A percentile compares a stretch with the other conserved stretches of the same genome.
Conservation (phyloP, 164 flowering plant species). For the Aristolochia fimbriata region DNA sequence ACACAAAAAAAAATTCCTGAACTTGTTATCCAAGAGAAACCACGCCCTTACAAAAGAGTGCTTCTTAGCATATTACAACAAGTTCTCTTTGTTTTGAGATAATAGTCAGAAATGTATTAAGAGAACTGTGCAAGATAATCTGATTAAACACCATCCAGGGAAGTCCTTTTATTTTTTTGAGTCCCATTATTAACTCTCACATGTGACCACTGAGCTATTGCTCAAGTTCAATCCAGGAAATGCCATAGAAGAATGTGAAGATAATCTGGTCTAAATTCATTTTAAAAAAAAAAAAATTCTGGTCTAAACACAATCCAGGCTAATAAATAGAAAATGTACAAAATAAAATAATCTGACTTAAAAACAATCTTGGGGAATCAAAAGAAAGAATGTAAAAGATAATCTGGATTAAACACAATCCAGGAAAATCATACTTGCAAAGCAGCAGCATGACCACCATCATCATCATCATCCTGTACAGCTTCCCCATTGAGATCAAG, state of each 20-base stretch:
- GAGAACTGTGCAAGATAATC: not conserved
- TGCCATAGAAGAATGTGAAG: too few species aligned
- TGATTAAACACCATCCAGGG: too few species aligned
- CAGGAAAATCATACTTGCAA: slow-evolving; percentile 4
- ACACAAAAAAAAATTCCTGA: slow-evolving; percentile 1
- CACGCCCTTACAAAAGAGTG: too few species aligned
- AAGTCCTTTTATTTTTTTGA: too few species aligned
- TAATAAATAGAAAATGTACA: not conserved
- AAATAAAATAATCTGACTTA: not conserved
- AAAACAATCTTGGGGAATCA: not conserved
- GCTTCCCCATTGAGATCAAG: slow-evolving; percentile 98
- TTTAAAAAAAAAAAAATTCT: too few species aligned
- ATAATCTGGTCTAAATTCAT: too few species aligned
- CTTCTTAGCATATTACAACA: too few species aligned
- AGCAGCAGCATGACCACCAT: slow-evolving; percentile 48
- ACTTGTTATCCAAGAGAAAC: not conserved
- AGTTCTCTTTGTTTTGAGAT: too few species aligned
- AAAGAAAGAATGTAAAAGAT: not conserved
- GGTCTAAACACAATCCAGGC: not conserved
- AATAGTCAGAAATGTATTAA: too few species aligned
- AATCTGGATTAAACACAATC: not conserved
- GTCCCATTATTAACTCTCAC: too few species aligned
- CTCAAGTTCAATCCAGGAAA: too few species aligned
- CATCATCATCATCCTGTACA: slow-evolving; percentile 84
- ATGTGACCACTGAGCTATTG: too few species aligned